A percentile compares a stretch with the other conserved stretches of the same genome.
phyloP scores from a whole-genome alignment of 208 protist genomes.

The Trypanosoma melophagium region DNA sequence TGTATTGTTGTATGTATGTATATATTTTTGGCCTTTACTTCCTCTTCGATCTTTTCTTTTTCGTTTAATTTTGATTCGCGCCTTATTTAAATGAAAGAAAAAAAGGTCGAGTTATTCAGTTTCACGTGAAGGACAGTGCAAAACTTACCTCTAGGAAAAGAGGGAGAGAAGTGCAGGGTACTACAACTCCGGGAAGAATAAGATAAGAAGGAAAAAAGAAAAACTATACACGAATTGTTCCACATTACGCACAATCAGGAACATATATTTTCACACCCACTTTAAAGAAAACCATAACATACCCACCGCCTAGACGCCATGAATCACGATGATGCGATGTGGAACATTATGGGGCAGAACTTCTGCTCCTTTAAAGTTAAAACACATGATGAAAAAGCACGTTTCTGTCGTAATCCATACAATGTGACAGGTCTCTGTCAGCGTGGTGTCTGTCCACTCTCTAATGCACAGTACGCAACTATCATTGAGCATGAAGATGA shows the following conservation, averaged over 20 bases:
- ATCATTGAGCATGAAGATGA: constrained; percentile 97
- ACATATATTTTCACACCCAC: no score
- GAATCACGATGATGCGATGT: constrained; percentile 93
- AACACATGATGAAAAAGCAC: constrained; percentile 91
- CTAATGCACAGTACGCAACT: constrained; percentile 98
- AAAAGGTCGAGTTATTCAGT: constrained; percentile 17
- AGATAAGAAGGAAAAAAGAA: no score
- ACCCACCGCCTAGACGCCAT: constrained; percentile 34
- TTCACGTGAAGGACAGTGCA: constrained; percentile 9
- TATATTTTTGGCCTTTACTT: constrained; percentile 19
- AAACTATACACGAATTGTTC: no score
- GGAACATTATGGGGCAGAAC: constrained; percentile 91
- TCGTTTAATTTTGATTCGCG: neutral
- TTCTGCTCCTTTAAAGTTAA: constrained; percentile 94
- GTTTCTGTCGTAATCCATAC: constrained; percentile 98
- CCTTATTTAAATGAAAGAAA: neutral
- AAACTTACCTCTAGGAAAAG: constrained; percentile 4
- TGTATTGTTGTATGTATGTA: neutral
- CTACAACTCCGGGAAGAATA: no score
- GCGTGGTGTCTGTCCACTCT: constrained; percentile 96
- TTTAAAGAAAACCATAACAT: no score
- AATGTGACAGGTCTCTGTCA: constrained; percentile 99
- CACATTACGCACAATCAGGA: no score
- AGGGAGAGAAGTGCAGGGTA: neutral
- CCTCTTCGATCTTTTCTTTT: constrained; percentile 16